A percentile compares a stretch with the other conserved stretches of the same genome.
Evolutionary conservation across 228 moss, liverwort and hornwort species (phyloP).

Genomic region (Sphagnum magellanicum): DNA sequence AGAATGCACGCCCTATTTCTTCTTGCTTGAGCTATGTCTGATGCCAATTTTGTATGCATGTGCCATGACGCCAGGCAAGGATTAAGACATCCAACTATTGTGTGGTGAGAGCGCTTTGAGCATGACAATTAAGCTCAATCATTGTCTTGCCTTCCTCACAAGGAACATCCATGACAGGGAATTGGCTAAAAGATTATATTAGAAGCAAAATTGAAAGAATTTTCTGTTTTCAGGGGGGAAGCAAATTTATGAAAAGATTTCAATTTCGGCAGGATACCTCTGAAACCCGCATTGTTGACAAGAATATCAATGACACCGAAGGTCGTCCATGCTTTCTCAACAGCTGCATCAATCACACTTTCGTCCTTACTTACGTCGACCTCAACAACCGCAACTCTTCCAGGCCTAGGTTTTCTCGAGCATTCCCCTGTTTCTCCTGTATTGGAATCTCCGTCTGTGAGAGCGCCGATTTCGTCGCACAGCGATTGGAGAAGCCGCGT

Average conservation of each 20-base stretch:
- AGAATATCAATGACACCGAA: slow-evolving; percentile 71
- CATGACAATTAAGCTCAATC: too few species aligned
- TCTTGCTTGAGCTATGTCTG: neutral
- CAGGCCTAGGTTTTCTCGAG: slow-evolving; percentile 8
- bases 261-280: slow-evolving; percentile 22
- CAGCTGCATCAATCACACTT: slow-evolving; percentile 37
- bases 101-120: too few species aligned
- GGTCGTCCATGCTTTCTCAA: slow-evolving; percentile 65
- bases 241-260: too few species aligned
- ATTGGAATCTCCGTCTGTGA: neutral
- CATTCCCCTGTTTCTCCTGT: neutral
- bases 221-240: too few species aligned
- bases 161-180: too few species aligned
- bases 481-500: slow-evolving; percentile 49
- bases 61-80: too few species aligned
- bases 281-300: slow-evolving; percentile 75
- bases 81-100: neutral
- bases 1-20: too few species aligned
- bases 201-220: too few species aligned
- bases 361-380: slow-evolving; percentile 58
- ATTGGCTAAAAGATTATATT: too few species aligned
- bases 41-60: too few species aligned
- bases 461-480: slow-evolving; percentile 46
- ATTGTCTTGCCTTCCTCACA: too few species aligned
- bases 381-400: slow-evolving; percentile 33